Evolutionary conservation across 129 eudicot species (phyloP), one percentile per base, ranked within the genome.

Genomic region (Chrysanthemum makinoi): DNA sequence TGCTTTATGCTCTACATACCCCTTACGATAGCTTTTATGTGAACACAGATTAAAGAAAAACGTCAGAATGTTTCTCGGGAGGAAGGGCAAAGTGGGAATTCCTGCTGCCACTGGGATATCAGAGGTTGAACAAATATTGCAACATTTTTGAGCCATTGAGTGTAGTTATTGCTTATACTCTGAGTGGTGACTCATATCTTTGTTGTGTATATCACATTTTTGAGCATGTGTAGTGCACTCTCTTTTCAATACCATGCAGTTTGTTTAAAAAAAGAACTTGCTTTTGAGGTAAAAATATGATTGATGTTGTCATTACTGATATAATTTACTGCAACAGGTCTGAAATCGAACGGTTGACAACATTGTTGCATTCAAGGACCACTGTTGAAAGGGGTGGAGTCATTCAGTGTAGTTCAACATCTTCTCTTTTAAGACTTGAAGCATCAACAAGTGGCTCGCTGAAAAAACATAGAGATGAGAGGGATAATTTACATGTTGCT

Each of bases 81-180:
- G 63, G 73, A 68, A 55, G 74, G 57, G 73, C 70, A 35, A 49
- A 51, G 52, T 82, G 96, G 83, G 69, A 86, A 86, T 74, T 51
- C 73, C 73, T 44, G 76, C 64, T 44, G 72, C 69, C 61, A 62
- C 70, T 60, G 89, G 83, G n/a, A 75, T 95, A 65, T 83, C 89
- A 30, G 99, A 90, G 57, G 91, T 95, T 48, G 99, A 88, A 75
- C 84, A 81, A 57, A 73, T 90, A 83, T 79, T 95, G 73, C 87
- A 86, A 81, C 87, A 22, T 22, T 22, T 22, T 22, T 22, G 1
- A 22, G 24, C 24, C 24, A 22, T 22, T 22, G 1, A 22, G 24
- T 22, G 24, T 22, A 22, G 60, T 53, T 77, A 22, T 64, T 19
- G 7, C 15, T 39, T 43, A 1, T 17, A 49, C 52, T 26, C 16